A percentile compares a stretch with the other conserved stretches of the same genome.
phyloP scores from a whole-genome alignment of 2,329 filamentous ascomycete species.

The Colletotrichum sansevieriae region DNA sequence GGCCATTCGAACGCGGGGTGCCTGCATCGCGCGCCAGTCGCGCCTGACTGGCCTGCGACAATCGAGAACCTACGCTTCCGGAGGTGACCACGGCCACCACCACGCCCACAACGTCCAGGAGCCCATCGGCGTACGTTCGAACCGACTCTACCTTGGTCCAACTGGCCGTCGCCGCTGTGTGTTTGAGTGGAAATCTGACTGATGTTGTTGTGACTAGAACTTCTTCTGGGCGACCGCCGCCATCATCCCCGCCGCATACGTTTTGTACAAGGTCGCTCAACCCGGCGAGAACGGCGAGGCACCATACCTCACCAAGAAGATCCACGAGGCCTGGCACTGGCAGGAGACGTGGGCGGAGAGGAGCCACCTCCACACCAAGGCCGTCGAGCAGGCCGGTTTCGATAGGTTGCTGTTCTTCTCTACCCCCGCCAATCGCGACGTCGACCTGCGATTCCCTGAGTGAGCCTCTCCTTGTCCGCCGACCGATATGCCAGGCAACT shows the following conservation, averaged over 20 bases:
- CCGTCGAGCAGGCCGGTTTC: constrained; percentile 68
- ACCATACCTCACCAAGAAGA: constrained; percentile 60
- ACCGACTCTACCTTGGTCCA: not conserved
- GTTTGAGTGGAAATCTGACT: not conserved
- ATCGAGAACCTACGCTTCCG: constrained; percentile 67
- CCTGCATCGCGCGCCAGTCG: constrained; percentile 54
- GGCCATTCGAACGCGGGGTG: constrained; percentile 53
- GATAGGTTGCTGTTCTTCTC: constrained; percentile 69
- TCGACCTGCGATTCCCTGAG: constrained; percentile 70
- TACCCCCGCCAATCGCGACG: constrained; percentile 55
- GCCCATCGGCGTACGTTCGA: constrained; percentile 66
- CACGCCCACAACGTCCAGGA: constrained; percentile 62
- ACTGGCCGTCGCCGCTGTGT: not conserved
- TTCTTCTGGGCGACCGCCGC: constrained; percentile 61
- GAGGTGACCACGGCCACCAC: constrained; percentile 60
- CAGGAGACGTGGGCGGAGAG: constrained; percentile 64
- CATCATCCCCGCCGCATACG: constrained; percentile 58
- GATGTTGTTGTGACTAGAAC: constrained; percentile 22
- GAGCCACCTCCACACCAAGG: constrained; percentile 65
- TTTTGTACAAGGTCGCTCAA: constrained; percentile 64
- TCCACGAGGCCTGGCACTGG: constrained; percentile 61
- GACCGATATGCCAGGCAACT: not conserved
- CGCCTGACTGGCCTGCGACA: constrained; percentile 50
- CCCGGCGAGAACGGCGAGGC: constrained; percentile 63
- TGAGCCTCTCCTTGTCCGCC: constrained; percentile 53